A percentile compares a stretch with the other conserved stretches of the same genome.
Conservation (phyloP, 768 basidiomycete species). For the Lenzites betulinus region DNA sequence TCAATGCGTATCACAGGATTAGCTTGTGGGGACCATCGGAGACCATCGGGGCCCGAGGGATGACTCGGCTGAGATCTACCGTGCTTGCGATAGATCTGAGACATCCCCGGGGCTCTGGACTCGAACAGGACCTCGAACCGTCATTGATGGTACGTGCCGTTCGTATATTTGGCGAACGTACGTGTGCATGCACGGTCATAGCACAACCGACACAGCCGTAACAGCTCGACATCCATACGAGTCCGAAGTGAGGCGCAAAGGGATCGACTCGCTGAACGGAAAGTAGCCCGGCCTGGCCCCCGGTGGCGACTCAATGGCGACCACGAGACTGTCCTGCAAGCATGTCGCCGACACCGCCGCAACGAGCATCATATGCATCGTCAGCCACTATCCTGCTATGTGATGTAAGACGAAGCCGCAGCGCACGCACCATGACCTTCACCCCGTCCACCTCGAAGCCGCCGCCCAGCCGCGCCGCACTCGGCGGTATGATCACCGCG, state of each 20-base stretch:
- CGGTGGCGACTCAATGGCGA: conserved; percentile 26
- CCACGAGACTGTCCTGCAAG: conserved; percentile 29
- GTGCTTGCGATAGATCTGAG: too few species aligned
- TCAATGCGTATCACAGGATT: too few species aligned
- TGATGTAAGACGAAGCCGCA: too few species aligned
- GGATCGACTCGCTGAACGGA: conserved; percentile 24
- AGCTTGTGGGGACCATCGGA: too few species aligned
- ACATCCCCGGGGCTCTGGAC: too few species aligned
- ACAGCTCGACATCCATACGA: conserved; percentile 20
- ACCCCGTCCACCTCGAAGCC: conserved; percentile 28
- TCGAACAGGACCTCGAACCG: too few species aligned
- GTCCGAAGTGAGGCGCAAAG: conserved; percentile 30
- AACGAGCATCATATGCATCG: neutral
- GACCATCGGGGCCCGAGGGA: too few species aligned
- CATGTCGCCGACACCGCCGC: neutral
- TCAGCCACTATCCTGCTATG: too few species aligned
- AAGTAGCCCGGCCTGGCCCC: conserved; percentile 14
- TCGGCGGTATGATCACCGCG: conserved; percentile 21
- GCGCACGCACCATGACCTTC: conserved; percentile 25
- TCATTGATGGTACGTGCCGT: too few species aligned
- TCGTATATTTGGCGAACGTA: too few species aligned
- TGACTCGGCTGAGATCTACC: too few species aligned
- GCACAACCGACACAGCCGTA: neutral
- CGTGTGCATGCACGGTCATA: neutral
- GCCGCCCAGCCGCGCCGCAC: conserved; percentile 12